Percentiles rank a stretch among this genome's conserved stretches.
Evolutionary conservation across 352 stramenopile genomes (phyloP).

Genomic region (Phytophthora colocasiae): DNA sequence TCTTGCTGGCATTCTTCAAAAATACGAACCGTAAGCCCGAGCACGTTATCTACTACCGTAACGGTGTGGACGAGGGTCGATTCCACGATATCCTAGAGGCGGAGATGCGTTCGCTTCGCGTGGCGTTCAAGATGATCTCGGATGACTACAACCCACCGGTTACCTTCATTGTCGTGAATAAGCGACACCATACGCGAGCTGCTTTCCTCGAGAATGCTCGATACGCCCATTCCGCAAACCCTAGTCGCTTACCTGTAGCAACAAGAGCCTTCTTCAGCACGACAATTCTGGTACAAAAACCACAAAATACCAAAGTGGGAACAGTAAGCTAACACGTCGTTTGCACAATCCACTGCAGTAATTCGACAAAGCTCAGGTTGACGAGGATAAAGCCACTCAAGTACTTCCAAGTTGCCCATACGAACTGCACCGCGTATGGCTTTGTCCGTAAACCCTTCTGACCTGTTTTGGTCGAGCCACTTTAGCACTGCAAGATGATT

Average conservation of each 20-base stretch:
- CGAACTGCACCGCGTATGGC: not conserved
- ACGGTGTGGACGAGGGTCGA: constrained; percentile 84
- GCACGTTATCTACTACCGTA: constrained; percentile 87
- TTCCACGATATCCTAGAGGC: constrained; percentile 77
- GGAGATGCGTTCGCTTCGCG: constrained; percentile 81
- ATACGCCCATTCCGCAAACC: too few species aligned
- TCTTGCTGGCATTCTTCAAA: constrained; percentile 80
- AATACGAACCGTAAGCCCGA: constrained; percentile 73
- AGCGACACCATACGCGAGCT: not conserved
- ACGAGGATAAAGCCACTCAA: too few species aligned
- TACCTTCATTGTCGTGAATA: not conserved
- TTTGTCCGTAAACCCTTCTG: not conserved
- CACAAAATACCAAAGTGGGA: too few species aligned
- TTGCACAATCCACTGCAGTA: too few species aligned
- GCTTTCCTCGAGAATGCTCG: not conserved
- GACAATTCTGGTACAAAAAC: too few species aligned
- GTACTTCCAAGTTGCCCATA: not conserved
- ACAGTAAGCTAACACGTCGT: too few species aligned
- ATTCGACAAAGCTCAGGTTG: too few species aligned
- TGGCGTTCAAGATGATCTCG: constrained; percentile 67
- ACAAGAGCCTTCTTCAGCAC: too few species aligned
- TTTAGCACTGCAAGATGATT: not conserved
- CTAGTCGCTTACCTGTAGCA: too few species aligned
- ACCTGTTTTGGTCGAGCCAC: not conserved
- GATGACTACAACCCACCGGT: constrained; percentile 45